A percentile compares a stretch with the other conserved stretches of the same genome.
These are phyloP conservation scores for Ophiostoma australiae DNA, from an alignment of 2,329 filamentous ascomycete species.

Conservation along the genomic window DNA sequence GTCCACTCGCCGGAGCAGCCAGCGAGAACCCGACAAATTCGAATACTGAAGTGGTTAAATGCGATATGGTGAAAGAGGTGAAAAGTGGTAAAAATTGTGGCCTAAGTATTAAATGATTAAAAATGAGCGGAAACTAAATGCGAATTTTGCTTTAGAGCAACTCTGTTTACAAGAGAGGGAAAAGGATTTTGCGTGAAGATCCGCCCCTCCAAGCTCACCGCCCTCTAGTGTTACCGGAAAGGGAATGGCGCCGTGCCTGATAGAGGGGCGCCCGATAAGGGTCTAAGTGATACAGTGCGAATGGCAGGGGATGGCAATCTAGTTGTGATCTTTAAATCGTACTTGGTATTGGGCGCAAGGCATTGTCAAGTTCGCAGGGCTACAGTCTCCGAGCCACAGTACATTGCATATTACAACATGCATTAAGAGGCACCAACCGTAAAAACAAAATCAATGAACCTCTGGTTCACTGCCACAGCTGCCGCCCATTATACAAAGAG, in stretches of 20 bases:
- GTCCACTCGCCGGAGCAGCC: constrained; percentile 14
- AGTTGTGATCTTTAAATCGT: no score
- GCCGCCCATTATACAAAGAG: no score
- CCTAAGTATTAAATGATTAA: neutral
- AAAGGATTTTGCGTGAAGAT: constrained; percentile 24
- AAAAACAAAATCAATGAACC: no score
- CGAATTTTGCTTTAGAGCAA: neutral
- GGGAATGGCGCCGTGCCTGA: constrained; percentile 17
- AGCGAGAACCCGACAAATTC: constrained; percentile 18
- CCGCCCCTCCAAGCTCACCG: constrained; percentile 25
- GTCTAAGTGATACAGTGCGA: neutral
- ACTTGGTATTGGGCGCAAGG: no score
- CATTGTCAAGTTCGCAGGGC: no score
- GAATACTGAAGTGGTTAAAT: constrained; percentile 7
- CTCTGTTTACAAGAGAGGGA: neutral
- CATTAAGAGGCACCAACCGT: no score
- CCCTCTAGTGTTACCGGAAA: constrained; percentile 26
- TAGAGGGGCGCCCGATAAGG: constrained; percentile 24
- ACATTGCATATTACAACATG: no score
- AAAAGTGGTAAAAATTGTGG: constrained; percentile 19
- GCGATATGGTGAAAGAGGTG: neutral
- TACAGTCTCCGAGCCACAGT: no score
- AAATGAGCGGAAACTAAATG: neutral
- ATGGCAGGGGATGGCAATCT: neutral
- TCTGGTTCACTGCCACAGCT: no score